These are phyloP conservation scores for Trematosphaeria pertusa DNA, from an alignment of 2,329 filamentous ascomycete species.

Conservation along the genomic window DNA sequence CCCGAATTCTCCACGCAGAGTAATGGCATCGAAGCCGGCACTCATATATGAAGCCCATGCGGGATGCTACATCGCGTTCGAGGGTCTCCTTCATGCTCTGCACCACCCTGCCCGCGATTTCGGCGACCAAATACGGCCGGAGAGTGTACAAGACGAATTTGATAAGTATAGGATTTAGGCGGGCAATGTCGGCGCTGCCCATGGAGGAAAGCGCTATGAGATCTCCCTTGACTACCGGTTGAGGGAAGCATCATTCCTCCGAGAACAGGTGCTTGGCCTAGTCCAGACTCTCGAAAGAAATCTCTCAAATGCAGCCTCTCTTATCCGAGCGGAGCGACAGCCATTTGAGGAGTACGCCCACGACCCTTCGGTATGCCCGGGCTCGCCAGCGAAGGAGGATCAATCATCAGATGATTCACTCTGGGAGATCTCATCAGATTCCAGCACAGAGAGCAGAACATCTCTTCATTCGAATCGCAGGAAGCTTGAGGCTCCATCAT, in stretches of 20 bases:
- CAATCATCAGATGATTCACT: constrained; percentile 1
- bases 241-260: constrained; percentile 24
- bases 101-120: constrained; percentile 3
- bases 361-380: too few species aligned
- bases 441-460: not conserved
- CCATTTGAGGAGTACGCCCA: too few species aligned
- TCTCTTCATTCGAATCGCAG: not conserved
- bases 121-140: constrained; percentile 1
- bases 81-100: not conserved
- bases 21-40: too few species aligned
- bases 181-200: constrained; percentile 22
- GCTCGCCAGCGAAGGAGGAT: not conserved
- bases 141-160: constrained; percentile 16
- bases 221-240: constrained; percentile 25
- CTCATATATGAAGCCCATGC: too few species aligned
- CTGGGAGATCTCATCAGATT: constrained; percentile 9
- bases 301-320: not conserved
- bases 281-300: constrained; percentile 1
- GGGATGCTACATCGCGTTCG: constrained; percentile 5
- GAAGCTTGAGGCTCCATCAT: too few species aligned
- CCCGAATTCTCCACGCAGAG: too few species aligned
- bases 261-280: constrained; percentile 10
- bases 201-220: constrained; percentile 13
- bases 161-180: constrained; percentile 26
- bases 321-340: constrained; percentile 1